phyloP scores from a whole-genome alignment of 2,329 filamentous ascomycete species.

The Verticillium zaregamsianum region DNA sequence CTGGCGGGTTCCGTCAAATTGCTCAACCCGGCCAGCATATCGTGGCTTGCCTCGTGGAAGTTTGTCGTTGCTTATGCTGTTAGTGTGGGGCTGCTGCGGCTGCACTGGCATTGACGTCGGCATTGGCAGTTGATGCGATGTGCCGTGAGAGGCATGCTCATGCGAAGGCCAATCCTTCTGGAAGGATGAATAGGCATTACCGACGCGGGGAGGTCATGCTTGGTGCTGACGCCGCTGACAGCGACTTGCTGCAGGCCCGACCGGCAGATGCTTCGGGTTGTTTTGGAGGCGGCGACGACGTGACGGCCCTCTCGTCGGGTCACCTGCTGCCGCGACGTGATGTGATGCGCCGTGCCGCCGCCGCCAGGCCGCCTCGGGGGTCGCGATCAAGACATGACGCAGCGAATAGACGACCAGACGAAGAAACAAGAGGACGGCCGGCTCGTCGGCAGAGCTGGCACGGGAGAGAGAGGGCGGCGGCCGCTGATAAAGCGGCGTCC shows the following conservation, averaged over 20 bases:
- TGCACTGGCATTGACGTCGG: no score
- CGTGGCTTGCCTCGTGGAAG: background rate
- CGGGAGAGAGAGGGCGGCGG: background rate
- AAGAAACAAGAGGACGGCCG: background rate
- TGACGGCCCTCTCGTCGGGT: background rate
- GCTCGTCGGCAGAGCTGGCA: background rate
- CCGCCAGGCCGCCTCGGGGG: background rate
- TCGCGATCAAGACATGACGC: background rate
- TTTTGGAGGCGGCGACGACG: background rate
- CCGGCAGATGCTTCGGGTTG: background rate
- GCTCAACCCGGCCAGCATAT: background rate
- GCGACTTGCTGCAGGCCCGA: background rate
- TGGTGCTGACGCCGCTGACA: background rate
- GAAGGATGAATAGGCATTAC: background rate
- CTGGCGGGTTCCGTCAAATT: background rate
- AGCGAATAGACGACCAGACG: background rate
- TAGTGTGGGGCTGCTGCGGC: no score
- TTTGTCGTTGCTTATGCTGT: background rate
- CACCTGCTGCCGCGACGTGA: background rate
- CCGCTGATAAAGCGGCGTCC: background rate
- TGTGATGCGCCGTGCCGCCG: background rate
- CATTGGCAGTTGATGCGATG: no score
- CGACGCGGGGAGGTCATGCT: background rate
- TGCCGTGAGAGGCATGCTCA: background rate
- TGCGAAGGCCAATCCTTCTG: background rate